These are phyloP conservation scores for Colletotrichum magnum DNA, from an alignment of 2,329 filamentous ascomycete genomes.

Conservation along the genomic window DNA sequence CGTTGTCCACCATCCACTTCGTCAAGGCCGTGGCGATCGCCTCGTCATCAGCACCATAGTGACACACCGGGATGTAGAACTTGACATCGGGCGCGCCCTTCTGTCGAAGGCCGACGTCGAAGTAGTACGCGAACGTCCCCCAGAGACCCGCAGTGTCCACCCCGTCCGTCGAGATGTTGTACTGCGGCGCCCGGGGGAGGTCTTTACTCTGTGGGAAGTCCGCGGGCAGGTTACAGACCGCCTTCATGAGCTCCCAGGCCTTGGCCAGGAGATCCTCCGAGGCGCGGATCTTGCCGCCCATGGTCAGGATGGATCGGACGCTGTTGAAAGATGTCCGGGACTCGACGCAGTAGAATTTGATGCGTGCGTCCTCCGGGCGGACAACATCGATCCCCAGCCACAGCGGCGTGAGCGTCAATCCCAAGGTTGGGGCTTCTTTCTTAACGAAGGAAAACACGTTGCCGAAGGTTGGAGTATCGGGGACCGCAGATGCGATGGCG, in stretches of 20 bases:
- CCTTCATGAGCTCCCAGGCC: slow-evolving; percentile 28
- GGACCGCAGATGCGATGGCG: slow-evolving; percentile 7
- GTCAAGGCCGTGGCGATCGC: slow-evolving; percentile 6
- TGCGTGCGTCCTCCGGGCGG: slow-evolving; percentile 7
- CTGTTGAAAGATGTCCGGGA: slow-evolving; percentile 14
- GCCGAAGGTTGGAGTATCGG: not conserved
- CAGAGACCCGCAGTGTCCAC: slow-evolving; percentile 21
- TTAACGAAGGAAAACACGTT: slow-evolving; percentile 19
- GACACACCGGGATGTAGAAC: slow-evolving; percentile 28
- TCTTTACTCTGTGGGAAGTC: slow-evolving; percentile 2
- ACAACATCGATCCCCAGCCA: slow-evolving; percentile 24
- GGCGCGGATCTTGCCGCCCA: not conserved
- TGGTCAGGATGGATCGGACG: slow-evolving; percentile 2
- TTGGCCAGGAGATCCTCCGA: not conserved
- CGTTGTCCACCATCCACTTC: slow-evolving; percentile 16
- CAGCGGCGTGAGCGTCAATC: slow-evolving; percentile 13
- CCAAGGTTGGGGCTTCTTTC: not conserved
- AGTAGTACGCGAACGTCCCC: slow-evolving; percentile 29
- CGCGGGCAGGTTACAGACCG: slow-evolving; percentile 14
- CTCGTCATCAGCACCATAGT: slow-evolving; percentile 23
- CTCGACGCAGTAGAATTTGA: slow-evolving; percentile 29
- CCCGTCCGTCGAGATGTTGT: slow-evolving; percentile 10
- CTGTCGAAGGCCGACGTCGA: slow-evolving; percentile 6
- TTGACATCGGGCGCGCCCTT: slow-evolving; percentile 15
- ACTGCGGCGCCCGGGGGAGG: slow-evolving; percentile 9